A percentile compares a stretch with the other conserved stretches of the same genome.
Conservation (phyloP, 176 grass and related monocot species). For the Carex cristatella region DNA sequence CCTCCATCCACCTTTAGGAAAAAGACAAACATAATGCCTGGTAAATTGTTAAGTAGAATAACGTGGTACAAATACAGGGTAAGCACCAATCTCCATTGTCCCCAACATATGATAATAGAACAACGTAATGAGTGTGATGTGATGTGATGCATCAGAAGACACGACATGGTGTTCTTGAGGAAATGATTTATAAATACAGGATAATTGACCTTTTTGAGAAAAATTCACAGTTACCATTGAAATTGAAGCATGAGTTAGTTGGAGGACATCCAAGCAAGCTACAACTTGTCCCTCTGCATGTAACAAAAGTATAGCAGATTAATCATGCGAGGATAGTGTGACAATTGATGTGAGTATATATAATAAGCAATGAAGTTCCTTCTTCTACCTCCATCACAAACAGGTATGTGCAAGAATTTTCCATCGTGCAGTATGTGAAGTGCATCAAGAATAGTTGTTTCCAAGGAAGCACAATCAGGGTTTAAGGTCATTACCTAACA, state of each 20-base stretch:
- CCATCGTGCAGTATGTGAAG: slow-evolving; percentile 96
- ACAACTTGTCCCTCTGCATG: slow-evolving; percentile 55
- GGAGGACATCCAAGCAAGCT: slow-evolving; percentile 90
- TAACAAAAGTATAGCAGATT: neutral
- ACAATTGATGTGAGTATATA: neutral
- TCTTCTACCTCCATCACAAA: slow-evolving; percentile 63
- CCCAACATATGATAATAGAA: neutral
- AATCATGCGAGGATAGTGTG: neutral
- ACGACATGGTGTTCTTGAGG: neutral
- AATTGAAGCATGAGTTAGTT: slow-evolving; percentile 88
- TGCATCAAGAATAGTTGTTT: slow-evolving; percentile 94
- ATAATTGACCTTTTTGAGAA: slow-evolving; percentile 4
- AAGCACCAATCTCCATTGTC: neutral
- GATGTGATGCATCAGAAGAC: neutral
- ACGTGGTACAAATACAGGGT: neutral
- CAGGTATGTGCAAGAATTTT: slow-evolving; percentile 96
- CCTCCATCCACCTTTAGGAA: slow-evolving; percentile 71
- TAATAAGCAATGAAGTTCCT: neutral
- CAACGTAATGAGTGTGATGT: neutral
- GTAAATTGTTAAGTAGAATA: neutral
- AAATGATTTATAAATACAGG: neutral
- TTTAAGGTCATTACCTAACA: slow-evolving; percentile 81
- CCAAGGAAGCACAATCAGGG: slow-evolving; percentile 74
- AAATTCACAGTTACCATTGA: slow-evolving; percentile 58
- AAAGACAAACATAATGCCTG: neutral